Conservation (phyloP, 331 rosid genomes). For the Rosa hybrid region DNA sequence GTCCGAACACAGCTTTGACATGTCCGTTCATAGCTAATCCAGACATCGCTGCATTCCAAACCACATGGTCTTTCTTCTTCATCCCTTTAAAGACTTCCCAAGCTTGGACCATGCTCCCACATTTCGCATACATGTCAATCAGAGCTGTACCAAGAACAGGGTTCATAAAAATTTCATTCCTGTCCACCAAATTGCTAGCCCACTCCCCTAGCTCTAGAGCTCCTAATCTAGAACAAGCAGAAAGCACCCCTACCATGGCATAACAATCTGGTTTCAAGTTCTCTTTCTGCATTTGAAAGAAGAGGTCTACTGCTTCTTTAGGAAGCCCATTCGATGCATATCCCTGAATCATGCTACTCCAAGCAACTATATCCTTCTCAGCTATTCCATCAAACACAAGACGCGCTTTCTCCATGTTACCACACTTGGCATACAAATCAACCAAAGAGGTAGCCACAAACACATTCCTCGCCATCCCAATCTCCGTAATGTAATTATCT, state of each 20-base stretch:
- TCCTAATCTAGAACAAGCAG: slow-evolving; percentile 69
- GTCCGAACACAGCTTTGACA: slow-evolving; percentile 22
- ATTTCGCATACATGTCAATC: slow-evolving; percentile 69
- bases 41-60: slow-evolving; percentile 29
- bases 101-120: slow-evolving; percentile 52
- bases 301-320: slow-evolving; percentile 54
- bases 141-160: slow-evolving; percentile 70
- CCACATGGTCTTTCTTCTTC: slow-evolving; percentile 27
- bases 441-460: slow-evolving; percentile 67
- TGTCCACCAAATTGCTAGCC: slow-evolving; percentile 53
- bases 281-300: slow-evolving; percentile 60
- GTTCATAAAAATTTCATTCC: slow-evolving; percentile 42
- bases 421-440: slow-evolving; percentile 64
- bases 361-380: slow-evolving; percentile 66
- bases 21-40: slow-evolving; percentile 32
- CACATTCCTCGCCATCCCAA: slow-evolving; percentile 46
- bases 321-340: slow-evolving; percentile 64
- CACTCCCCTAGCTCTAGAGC: slow-evolving; percentile 60
- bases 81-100: slow-evolving; percentile 32
- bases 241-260: slow-evolving; percentile 68
- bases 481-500: slow-evolving; percentile 44
- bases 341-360: slow-evolving; percentile 77
- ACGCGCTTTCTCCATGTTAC: slow-evolving; percentile 59
- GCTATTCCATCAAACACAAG: slow-evolving; percentile 48
- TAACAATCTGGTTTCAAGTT: slow-evolving; percentile 54